phyloP scores from a whole-genome alignment of 2,329 filamentous ascomycete species.

The Xylariaceae sp. region DNA sequence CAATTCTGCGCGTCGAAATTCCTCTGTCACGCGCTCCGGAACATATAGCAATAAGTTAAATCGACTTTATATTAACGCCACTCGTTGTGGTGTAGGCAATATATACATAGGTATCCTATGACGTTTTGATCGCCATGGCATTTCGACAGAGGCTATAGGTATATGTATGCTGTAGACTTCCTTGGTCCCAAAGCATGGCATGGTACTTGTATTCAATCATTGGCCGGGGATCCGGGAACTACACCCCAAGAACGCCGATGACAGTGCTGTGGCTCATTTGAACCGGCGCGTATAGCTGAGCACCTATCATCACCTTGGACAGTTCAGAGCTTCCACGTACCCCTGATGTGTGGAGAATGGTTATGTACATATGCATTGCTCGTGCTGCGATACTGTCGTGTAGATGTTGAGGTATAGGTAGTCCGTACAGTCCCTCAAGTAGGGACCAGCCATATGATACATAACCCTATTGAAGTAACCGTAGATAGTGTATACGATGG shows the following conservation, averaged over 20 bases:
- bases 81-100: not conserved
- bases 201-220: not conserved
- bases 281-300: not conserved
- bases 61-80: no score
- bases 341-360: no score
- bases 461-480: no score
- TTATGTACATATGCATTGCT: no score
- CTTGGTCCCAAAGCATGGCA: not conserved
- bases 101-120: not conserved
- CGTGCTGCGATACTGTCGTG: no score
- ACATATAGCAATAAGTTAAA: no score
- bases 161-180: not conserved
- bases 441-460: no score
- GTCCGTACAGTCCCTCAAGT: no score
- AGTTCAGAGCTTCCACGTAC: no score
- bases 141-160: not conserved
- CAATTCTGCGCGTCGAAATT: not conserved
- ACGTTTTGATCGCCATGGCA: not conserved
- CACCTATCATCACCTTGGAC: not conserved
- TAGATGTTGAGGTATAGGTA: no score
- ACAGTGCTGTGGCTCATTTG: not conserved
- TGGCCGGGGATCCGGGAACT: not conserved
- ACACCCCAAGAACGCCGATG: not conserved
- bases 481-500: no score
- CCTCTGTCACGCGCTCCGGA: not conserved